A percentile compares a stretch with the other conserved stretches of the same genome.
Evolutionary conservation across 2,329 filamentous ascomycete genomes (phyloP).

Genomic region (Cercospora sesami): DNA sequence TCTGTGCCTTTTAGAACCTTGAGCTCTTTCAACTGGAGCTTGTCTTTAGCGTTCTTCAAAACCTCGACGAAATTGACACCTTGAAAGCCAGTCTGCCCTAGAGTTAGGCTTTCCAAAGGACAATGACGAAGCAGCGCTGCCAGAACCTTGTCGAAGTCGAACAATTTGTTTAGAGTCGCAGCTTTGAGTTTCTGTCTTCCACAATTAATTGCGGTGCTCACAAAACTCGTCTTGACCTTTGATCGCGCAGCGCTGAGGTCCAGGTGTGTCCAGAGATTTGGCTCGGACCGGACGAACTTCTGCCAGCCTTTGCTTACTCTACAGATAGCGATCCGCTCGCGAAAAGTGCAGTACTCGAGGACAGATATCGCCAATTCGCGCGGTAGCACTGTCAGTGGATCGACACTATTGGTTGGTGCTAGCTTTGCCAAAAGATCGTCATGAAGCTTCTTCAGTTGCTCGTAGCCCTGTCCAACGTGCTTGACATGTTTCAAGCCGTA

Average conservation of each 20-base stretch:
- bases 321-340: conserved; percentile 49
- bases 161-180: conserved; percentile 41
- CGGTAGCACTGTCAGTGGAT: conserved; percentile 57
- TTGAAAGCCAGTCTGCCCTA: conserved; percentile 37
- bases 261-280: conserved; percentile 54
- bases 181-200: conserved; percentile 42
- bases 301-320: conserved; percentile 59
- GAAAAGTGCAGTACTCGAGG: conserved; percentile 55
- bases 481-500: conserved; percentile 58
- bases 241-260: conserved; percentile 52
- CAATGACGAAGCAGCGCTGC: conserved; percentile 43
- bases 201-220: conserved; percentile 46
- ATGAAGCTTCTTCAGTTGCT: conserved; percentile 42
- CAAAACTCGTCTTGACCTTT: conserved; percentile 44
- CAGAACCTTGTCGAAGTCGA: conserved; percentile 43
- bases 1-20: conserved; percentile 23
- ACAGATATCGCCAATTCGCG: conserved; percentile 56
- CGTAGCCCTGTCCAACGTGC: conserved; percentile 39
- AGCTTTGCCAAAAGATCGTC: conserved; percentile 48
- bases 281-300: conserved; percentile 50
- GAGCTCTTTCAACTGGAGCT: conserved; percentile 25
- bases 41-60: conserved; percentile 21
- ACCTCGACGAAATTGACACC: conserved; percentile 22
- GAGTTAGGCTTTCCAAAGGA: conserved; percentile 37
- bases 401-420: conserved; percentile 46